These are phyloP conservation scores for Curvularia sp. DNA, from an alignment of 2,329 filamentous ascomycete genomes.

Conservation along the genomic window DNA sequence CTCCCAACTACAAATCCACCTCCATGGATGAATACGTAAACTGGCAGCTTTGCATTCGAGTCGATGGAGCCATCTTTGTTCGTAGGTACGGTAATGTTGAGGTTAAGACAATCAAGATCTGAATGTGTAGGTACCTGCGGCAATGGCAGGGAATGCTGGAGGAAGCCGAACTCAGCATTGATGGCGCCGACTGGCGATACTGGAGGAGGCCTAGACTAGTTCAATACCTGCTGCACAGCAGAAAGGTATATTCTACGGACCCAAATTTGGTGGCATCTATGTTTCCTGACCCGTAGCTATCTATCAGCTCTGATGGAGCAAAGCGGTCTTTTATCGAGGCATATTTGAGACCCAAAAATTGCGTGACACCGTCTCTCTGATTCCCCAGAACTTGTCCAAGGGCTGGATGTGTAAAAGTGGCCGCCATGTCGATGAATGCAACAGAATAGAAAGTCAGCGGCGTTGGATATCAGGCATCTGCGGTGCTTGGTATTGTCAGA, in stretches of 20 bases:
- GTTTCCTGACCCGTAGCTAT: slow-evolving; percentile 27
- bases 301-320: slow-evolving; percentile 41
- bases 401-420: slow-evolving; percentile 28
- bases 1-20: slow-evolving; percentile 60
- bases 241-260: slow-evolving; percentile 25
- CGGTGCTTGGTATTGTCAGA: neutral
- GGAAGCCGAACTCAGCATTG: slow-evolving; percentile 56
- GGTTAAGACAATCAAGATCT: slow-evolving; percentile 59
- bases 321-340: slow-evolving; percentile 49
- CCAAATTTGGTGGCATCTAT: slow-evolving; percentile 49
- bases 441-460: neutral
- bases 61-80: slow-evolving; percentile 29
- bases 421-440: slow-evolving; percentile 25
- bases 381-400: slow-evolving; percentile 40
- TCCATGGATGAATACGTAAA: slow-evolving; percentile 62
- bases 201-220: slow-evolving; percentile 37
- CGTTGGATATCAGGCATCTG: neutral
- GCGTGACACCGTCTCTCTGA: slow-evolving; percentile 32
- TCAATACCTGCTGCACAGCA: neutral
- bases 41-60: slow-evolving; percentile 52
- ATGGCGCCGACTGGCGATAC: slow-evolving; percentile 52
- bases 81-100: slow-evolving; percentile 59
- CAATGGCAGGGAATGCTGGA: slow-evolving; percentile 57
- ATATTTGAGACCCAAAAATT: slow-evolving; percentile 51
- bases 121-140: slow-evolving; percentile 50